phyloP scores from a whole-genome alignment of 2,329 filamentous ascomycete species.

The Tolypocladium tundrense region DNA sequence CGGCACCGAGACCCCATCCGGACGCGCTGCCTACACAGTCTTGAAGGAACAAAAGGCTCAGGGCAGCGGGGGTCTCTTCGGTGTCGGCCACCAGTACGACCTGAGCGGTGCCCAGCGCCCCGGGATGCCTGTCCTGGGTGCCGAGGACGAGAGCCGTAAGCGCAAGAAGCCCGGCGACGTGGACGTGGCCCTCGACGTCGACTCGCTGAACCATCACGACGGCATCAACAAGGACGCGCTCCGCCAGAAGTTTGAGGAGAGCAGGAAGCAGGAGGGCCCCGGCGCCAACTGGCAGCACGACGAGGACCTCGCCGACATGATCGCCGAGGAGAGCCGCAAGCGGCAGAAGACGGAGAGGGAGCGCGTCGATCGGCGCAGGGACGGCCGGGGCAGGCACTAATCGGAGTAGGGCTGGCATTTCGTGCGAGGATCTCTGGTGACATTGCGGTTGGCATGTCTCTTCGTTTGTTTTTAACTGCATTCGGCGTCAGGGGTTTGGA shows the following conservation, averaged over 20 bases:
- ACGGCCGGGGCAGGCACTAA: conserved; percentile 41
- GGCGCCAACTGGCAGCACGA: conserved; percentile 64
- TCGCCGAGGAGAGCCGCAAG: conserved; percentile 86
- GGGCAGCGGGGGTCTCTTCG: conserved; percentile 83
- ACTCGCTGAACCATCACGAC: conserved; percentile 63
- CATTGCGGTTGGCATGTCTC: not conserved
- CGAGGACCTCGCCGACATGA: conserved; percentile 92
- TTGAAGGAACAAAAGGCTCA: conserved; percentile 77
- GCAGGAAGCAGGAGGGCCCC: conserved; percentile 51
- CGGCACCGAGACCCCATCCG: conserved; percentile 72
- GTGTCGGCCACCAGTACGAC: conserved; percentile 88
- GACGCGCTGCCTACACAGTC: conserved; percentile 76
- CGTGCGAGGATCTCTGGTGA: not conserved
- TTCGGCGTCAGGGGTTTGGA: not conserved
- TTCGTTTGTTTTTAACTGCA: not conserved
- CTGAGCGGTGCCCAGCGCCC: conserved; percentile 46
- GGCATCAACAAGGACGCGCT: conserved; percentile 80
- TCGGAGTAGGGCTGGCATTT: not conserved
- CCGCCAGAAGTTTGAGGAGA: conserved; percentile 68
- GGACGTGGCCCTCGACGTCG: conserved; percentile 83
- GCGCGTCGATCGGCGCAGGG: conserved; percentile 55
- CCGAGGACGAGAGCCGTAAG: conserved; percentile 68
- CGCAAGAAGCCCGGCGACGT: conserved; percentile 95
- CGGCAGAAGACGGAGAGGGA: conserved; percentile 81
- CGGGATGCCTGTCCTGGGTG: conserved; percentile 63